Conservation (phyloP, 73 alveolate species). For the Paramecium sonneborni region DNA sequence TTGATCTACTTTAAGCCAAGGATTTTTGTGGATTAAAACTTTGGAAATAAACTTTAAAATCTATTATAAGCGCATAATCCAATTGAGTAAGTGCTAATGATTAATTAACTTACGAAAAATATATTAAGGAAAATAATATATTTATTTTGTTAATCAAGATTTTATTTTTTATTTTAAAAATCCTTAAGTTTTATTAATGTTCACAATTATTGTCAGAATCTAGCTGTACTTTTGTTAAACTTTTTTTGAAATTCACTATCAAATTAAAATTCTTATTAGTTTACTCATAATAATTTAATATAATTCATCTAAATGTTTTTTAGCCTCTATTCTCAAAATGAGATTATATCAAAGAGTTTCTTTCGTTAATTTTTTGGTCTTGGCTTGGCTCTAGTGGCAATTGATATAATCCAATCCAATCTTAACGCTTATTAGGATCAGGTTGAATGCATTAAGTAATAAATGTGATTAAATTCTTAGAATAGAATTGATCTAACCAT, state of each 20-base stretch:
- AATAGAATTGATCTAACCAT: conserved; percentile 38
- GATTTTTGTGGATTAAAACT: conserved; percentile 61
- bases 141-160: not conserved
- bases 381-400: conserved; percentile 6
- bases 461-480: not conserved
- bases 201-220: not conserved
- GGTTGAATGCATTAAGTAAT: not conserved
- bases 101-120: conserved; percentile 43
- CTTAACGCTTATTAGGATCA: conserved; percentile 28
- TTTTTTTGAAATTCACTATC: not conserved
- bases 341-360: conserved; percentile 1
- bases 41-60: conserved; percentile 49
- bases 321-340: conserved; percentile 16
- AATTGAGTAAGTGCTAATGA: conserved; percentile 41
- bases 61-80: conserved; percentile 37
- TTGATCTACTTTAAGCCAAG: conserved; percentile 55
- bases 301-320: conserved; percentile 8
- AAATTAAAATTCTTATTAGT: not conserved
- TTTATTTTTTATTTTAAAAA: too few relatives aligned
- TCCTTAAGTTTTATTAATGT: not conserved
- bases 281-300: not conserved
- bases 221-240: not conserved
- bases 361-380: not conserved
- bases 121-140: not conserved
- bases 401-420: conserved; percentile 2